These are phyloP conservation scores for Zoysia matrella DNA, from an alignment of 202 grass and related monocot genomes.

Conservation along the genomic window DNA sequence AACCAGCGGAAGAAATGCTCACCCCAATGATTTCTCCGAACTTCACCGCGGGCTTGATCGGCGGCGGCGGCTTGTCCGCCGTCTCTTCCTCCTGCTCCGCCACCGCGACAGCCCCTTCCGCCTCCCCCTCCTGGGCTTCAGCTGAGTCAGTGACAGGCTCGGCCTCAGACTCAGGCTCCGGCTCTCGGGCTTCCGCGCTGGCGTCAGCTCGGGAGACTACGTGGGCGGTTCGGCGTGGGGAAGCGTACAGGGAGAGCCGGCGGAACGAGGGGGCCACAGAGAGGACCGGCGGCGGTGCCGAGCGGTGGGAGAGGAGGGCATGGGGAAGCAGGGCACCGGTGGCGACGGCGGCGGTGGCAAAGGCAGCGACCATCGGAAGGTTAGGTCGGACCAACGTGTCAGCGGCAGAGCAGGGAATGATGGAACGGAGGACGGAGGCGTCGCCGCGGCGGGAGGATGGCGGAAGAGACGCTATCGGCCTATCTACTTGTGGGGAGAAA, in stretches of 20 bases:
- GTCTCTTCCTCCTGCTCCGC: slow-evolving; percentile 49
- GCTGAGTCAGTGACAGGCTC: slow-evolving; percentile 15
- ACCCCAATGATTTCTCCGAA: slow-evolving; percentile 96
- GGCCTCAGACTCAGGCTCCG: slow-evolving; percentile 47
- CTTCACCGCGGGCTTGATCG: slow-evolving; percentile 65
- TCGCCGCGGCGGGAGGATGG: slow-evolving; percentile 41
- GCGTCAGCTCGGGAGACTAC: slow-evolving; percentile 36
- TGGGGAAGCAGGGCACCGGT: slow-evolving; percentile 50
- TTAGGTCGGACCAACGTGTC: slow-evolving; percentile 37
- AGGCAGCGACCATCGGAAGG: slow-evolving; percentile 52
- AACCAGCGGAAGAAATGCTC: slow-evolving; percentile 26
- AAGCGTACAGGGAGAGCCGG: slow-evolving; percentile 45
- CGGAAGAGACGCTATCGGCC: slow-evolving; percentile 56
- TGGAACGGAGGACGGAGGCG: slow-evolving; percentile 26
- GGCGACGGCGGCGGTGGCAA: slow-evolving; percentile 45
- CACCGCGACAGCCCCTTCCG: slow-evolving; percentile 47
- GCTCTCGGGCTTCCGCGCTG: slow-evolving; percentile 43
- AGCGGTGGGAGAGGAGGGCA: slow-evolving; percentile 48
- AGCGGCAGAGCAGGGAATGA: slow-evolving; percentile 49
- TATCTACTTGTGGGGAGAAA: slow-evolving; percentile 26
- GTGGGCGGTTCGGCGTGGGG: slow-evolving; percentile 42
- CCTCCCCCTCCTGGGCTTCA: slow-evolving; percentile 39
- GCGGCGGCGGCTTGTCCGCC: slow-evolving; percentile 36
- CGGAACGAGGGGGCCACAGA: slow-evolving; percentile 45
- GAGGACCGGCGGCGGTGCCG: slow-evolving; percentile 40